These are phyloP conservation scores for Flammula alnicola DNA, from an alignment of 1,284 basidiomycete species.

Conservation along the genomic window DNA sequence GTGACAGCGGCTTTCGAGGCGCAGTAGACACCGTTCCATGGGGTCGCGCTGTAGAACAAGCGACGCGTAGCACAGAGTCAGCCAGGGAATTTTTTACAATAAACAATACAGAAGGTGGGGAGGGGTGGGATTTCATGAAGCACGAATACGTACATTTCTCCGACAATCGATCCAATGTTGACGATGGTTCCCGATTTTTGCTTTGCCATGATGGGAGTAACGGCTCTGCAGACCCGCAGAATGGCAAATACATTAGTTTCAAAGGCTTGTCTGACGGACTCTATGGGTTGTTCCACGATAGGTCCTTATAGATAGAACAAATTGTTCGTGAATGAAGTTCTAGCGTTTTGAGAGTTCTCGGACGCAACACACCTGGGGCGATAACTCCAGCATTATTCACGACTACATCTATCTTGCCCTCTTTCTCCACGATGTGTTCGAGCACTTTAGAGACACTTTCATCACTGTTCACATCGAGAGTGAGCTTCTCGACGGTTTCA, in stretches of 20 bases:
- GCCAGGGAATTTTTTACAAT: no score
- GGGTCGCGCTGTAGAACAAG: conserved; percentile 57
- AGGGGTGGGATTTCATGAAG: no score
- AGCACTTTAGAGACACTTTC: conserved; percentile 50
- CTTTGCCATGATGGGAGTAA: conserved; percentile 74
- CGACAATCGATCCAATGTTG: conserved; percentile 75
- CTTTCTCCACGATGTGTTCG: conserved; percentile 45
- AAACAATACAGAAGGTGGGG: no score
- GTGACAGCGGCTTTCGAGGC: conserved; percentile 71
- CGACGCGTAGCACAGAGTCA: no score
- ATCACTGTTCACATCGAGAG: conserved; percentile 60
- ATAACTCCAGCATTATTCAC: conserved; percentile 69
- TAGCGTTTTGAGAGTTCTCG: no score
- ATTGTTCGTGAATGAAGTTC: no score
- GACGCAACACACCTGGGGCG: conserved; percentile 42
- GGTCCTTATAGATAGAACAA: no score
- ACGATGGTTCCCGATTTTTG: conserved; percentile 65
- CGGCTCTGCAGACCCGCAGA: conserved; percentile 63
- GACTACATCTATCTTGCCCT: conserved; percentile 64
- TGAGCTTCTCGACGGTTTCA: conserved; percentile 45
- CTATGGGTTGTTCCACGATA: conserved; percentile 61
- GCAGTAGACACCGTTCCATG: conserved; percentile 73
- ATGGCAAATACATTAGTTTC: conserved; percentile 70
- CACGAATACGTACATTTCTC: conserved; percentile 50
- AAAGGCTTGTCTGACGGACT: conserved; percentile 54